Conservation (phyloP, 345 rosid genomes). For the Eucalyptus globulus region DNA sequence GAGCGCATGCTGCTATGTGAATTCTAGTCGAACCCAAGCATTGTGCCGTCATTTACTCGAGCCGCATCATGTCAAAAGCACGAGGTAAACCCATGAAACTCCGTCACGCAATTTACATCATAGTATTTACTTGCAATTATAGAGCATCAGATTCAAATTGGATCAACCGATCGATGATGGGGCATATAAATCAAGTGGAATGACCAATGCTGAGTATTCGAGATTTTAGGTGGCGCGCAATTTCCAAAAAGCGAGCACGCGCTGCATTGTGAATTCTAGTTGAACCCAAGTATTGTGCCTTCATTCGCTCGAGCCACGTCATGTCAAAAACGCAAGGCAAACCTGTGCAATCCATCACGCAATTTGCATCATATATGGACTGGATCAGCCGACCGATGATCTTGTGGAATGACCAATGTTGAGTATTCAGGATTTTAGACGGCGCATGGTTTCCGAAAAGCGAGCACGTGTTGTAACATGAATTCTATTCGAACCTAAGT, state of each 20-base stretch:
- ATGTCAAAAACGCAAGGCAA: background rate
- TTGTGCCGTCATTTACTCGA: background rate
- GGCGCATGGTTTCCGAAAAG: background rate
- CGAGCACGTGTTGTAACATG: background rate
- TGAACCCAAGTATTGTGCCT: background rate
- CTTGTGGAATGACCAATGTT: background rate
- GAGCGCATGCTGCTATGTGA: background rate
- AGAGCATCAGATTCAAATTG: accelerated
- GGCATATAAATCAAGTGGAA: background rate
- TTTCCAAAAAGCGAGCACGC: background rate
- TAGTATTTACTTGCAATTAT: background rate
- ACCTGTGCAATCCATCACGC: background rate
- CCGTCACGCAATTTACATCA: background rate
- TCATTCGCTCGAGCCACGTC: background rate
- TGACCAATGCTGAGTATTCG: background rate
- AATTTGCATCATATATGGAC: background rate
- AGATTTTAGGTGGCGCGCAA: background rate
- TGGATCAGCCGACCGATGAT: background rate
- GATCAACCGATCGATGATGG: background rate
- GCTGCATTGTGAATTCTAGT: background rate
- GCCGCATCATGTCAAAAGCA: too few species aligned
- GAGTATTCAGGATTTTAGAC: background rate
- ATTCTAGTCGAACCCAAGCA: background rate
- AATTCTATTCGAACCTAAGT: background rate
- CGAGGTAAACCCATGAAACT: background rate